Conservation (phyloP, 768 basidiomycete species). For the Tylopilus plumbeoviolaceoides region DNA sequence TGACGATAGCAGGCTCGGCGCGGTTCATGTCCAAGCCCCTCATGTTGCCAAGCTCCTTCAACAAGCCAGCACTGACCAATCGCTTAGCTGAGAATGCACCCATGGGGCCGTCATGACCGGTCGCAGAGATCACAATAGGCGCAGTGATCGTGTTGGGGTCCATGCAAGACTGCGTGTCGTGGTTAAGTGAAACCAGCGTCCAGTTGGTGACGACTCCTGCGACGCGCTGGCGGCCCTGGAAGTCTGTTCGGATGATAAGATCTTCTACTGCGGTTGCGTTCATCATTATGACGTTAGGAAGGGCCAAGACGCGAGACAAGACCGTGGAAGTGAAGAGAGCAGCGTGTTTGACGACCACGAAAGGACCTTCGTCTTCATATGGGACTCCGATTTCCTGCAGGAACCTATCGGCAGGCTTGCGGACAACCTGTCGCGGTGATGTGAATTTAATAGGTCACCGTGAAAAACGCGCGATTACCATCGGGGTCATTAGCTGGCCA, state of each 20-base stretch:
- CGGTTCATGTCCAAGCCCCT: conserved; percentile 76
- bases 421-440: conserved; percentile 49
- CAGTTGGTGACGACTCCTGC: conserved; percentile 55
- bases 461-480: conserved; percentile 41
- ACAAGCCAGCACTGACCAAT: conserved; percentile 68
- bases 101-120: conserved; percentile 77
- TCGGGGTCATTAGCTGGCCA: conserved; percentile 74
- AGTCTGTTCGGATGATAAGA: conserved; percentile 61
- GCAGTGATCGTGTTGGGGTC: conserved; percentile 83
- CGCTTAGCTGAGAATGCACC: conserved; percentile 81
- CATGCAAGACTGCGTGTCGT: conserved; percentile 77
- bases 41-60: conserved; percentile 77
- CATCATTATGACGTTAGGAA: conserved; percentile 70
- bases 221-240: conserved; percentile 39
- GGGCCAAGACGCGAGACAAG: conserved; percentile 62
- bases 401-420: conserved; percentile 74
- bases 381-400: conserved; percentile 64
- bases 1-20: conserved; percentile 79
- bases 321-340: conserved; percentile 78
- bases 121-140: conserved; percentile 65
- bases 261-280: conserved; percentile 83
- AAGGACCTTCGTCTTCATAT: conserved; percentile 74
- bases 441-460: background rate
- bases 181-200: conserved; percentile 50
- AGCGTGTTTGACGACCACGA: conserved; percentile 79